phyloP scores from a whole-genome alignment of 805 yeast species.

The Lipomyces japonicus region DNA sequence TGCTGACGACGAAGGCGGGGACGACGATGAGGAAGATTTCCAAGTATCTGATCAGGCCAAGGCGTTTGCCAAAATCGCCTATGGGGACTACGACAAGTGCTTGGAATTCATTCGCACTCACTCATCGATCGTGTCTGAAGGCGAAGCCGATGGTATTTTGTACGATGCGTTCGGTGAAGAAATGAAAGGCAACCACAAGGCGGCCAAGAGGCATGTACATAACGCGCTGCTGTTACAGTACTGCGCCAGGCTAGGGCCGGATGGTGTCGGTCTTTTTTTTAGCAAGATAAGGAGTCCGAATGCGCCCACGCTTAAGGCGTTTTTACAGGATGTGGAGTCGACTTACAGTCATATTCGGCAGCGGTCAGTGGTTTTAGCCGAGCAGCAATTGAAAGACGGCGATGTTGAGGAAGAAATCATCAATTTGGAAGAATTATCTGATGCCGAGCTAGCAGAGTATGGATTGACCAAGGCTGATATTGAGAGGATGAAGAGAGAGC shows the following conservation, averaged over 20 bases:
- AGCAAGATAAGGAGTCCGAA: slow-evolving; percentile 51
- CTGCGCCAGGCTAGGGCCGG: slow-evolving; percentile 44
- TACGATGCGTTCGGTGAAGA: slow-evolving; percentile 90
- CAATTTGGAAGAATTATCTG: slow-evolving; percentile 19
- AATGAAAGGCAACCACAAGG: slow-evolving; percentile 53
- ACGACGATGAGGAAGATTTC: slow-evolving; percentile 29
- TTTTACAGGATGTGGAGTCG: slow-evolving; percentile 65
- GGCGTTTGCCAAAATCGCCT: slow-evolving; percentile 57
- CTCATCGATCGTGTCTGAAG: slow-evolving; percentile 67
- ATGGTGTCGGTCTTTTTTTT: slow-evolving; percentile 64
- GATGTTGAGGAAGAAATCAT: slow-evolving; percentile 43
- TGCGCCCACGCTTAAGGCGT: slow-evolving; percentile 66
- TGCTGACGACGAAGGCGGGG: slow-evolving; percentile 7
- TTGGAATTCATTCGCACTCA: slow-evolving; percentile 51
- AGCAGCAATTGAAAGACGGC: slow-evolving; percentile 45
- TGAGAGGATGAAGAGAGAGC: slow-evolving; percentile 18
- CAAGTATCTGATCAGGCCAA: slow-evolving; percentile 58
- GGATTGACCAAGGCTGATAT: slow-evolving; percentile 23
- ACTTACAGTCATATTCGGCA: slow-evolving; percentile 71
- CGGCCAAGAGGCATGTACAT: slow-evolving; percentile 65
- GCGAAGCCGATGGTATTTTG: slow-evolving; percentile 85
- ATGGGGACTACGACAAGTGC: slow-evolving; percentile 47
- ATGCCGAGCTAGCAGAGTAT: slow-evolving; percentile 16
- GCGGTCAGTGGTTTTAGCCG: slow-evolving; percentile 65
- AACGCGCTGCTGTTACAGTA: slow-evolving; percentile 80